phyloP scores from a whole-genome alignment of 2,329 filamentous ascomycete species.

The Chaetomiaceae sp. region DNA sequence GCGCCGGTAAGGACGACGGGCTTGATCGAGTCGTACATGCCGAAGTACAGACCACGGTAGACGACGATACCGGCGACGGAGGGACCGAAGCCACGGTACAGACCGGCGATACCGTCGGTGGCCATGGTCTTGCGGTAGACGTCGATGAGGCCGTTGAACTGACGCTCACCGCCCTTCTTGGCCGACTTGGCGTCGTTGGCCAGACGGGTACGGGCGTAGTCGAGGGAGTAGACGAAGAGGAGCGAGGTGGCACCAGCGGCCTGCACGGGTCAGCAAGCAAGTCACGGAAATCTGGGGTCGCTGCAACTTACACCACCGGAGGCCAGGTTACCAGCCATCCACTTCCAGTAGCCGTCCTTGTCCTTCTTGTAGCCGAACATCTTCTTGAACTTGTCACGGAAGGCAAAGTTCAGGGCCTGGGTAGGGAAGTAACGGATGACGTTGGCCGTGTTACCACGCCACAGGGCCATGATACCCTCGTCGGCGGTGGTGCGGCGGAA shows the following conservation, averaged over 20 bases:
- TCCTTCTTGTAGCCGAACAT: constrained; percentile 99
- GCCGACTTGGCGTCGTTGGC: constrained; percentile 99
- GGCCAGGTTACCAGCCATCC: constrained; percentile 99
- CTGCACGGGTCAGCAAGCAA: constrained; percentile 37
- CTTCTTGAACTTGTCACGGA: constrained; percentile 99
- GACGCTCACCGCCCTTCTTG: constrained; percentile 93
- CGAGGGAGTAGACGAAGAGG: constrained; percentile 99
- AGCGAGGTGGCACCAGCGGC: constrained; percentile 99
- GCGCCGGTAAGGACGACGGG: constrained; percentile 86
- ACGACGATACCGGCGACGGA: constrained; percentile 98
- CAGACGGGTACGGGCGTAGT: constrained; percentile 99
- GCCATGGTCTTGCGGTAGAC: constrained; percentile 99
- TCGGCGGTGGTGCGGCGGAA: constrained; percentile 85
- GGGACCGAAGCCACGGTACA: constrained; percentile 99
- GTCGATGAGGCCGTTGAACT: constrained; percentile 99
- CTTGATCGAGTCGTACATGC: constrained; percentile 99
- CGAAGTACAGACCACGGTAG: constrained; percentile 99
- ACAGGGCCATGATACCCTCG: constrained; percentile 93
- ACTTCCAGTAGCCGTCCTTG: constrained; percentile 94
- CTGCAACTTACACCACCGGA: constrained; percentile 87
- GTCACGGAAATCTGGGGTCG: constrained; percentile 1
- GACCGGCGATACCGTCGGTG: constrained; percentile 97
- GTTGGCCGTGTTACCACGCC: constrained; percentile 99
- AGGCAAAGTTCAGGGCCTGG: constrained; percentile 99
- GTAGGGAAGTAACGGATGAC: constrained; percentile 99